These are phyloP conservation scores for Meyerozyma elateridarum DNA, from an alignment of 1,139 yeast genomes.

Conservation along the genomic window DNA sequence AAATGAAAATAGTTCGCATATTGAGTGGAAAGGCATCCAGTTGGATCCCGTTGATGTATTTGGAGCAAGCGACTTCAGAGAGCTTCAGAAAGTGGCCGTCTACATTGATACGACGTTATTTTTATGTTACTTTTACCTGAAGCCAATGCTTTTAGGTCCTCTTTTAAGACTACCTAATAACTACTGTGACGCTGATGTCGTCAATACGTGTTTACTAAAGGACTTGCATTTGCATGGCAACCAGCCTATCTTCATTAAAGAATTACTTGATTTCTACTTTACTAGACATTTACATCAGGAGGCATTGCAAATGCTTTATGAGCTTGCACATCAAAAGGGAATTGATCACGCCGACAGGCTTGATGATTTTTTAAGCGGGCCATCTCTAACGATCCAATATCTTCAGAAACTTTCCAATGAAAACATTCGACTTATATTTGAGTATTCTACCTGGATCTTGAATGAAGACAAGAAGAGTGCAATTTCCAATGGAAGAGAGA, in stretches of 20 bases:
- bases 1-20: constrained; percentile 26
- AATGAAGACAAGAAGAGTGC: constrained; percentile 21
- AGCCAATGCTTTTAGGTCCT: constrained; percentile 77
- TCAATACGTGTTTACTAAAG: constrained; percentile 46
- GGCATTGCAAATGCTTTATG: constrained; percentile 57
- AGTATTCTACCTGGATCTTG: constrained; percentile 57
- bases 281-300: constrained; percentile 59
- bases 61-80: constrained; percentile 8
- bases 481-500: constrained; percentile 36
- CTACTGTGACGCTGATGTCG: constrained; percentile 63
- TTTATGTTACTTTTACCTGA: constrained; percentile 61
- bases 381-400: constrained; percentile 57
- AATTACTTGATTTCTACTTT: constrained; percentile 74
- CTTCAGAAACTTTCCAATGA: constrained; percentile 55
- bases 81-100: constrained; percentile 30
- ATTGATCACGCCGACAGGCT: constrained; percentile 19
- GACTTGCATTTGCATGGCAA: constrained; percentile 22
- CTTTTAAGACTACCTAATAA: constrained; percentile 69
- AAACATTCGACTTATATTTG: constrained; percentile 51
- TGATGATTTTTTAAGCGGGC: constrained; percentile 33
- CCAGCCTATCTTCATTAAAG: constrained; percentile 49
- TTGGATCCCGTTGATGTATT: constrained; percentile 33
- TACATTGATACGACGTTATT: constrained; percentile 79
- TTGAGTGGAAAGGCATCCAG: constrained; percentile 43
- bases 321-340: constrained; percentile 26